These are phyloP conservation scores for Monosporascus sp. DNA, from an alignment of 2,329 filamentous ascomycete species.

Conservation along the genomic window DNA sequence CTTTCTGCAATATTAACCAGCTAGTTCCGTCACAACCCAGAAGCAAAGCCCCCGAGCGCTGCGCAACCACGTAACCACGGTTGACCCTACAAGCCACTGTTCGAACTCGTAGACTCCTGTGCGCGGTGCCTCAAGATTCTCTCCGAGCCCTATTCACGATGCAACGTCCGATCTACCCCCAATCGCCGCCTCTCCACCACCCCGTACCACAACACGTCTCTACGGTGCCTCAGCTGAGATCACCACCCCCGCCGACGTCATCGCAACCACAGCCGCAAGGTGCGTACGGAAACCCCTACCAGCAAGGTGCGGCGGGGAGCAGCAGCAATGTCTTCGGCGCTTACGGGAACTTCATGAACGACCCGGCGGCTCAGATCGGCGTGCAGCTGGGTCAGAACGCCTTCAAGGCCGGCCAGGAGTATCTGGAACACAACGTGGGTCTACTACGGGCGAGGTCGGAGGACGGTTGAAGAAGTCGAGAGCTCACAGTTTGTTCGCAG, in stretches of 20 bases:
- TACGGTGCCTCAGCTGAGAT: slow-evolving; percentile 93
- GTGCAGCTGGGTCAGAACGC: slow-evolving; percentile 91
- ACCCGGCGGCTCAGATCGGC: slow-evolving; percentile 90
- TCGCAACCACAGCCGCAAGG: slow-evolving; percentile 63
- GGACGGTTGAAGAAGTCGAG: background rate
- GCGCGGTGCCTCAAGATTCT: too few species aligned
- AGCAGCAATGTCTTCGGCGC: slow-evolving; percentile 58
- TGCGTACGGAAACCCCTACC: slow-evolving; percentile 68
- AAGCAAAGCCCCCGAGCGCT: background rate
- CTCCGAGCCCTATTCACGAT: slow-evolving; percentile 43
- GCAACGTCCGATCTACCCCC: slow-evolving; percentile 81
- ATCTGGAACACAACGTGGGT: slow-evolving; percentile 88
- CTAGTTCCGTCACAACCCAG: background rate
- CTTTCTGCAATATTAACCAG: background rate
- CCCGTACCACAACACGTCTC: slow-evolving; percentile 98
- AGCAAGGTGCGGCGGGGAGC: slow-evolving; percentile 49
- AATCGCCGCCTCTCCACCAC: slow-evolving; percentile 92
- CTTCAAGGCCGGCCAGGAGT: slow-evolving; percentile 86
- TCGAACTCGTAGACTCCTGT: too few species aligned
- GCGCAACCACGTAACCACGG: background rate
- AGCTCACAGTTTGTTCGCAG: slow-evolving; percentile 25
- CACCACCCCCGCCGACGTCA: slow-evolving; percentile 74
- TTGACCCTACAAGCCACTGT: too few species aligned
- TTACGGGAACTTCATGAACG: slow-evolving; percentile 92
- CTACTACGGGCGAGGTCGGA: background rate